A percentile compares a stretch with the other conserved stretches of the same genome.
Evolutionary conservation across 1,284 basidiomycete species (phyloP).

Genomic region (Ustilago lituana): DNA sequence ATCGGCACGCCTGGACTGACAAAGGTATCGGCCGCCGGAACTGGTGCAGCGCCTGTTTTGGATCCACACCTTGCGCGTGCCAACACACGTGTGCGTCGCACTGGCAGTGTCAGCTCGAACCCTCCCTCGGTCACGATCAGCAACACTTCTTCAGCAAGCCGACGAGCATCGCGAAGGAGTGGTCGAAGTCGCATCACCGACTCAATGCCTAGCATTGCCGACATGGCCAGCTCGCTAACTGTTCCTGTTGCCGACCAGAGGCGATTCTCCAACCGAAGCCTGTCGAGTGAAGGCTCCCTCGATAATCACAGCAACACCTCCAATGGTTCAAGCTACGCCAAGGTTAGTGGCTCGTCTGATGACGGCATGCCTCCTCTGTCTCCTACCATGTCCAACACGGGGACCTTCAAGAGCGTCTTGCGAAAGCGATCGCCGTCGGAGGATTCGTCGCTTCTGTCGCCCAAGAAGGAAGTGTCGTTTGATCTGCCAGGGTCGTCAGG

Average conservation of each 20-base stretch:
- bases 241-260: constrained; percentile 23
- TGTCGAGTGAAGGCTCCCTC: constrained; percentile 38
- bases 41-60: constrained; percentile 11
- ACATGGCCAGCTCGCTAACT: constrained; percentile 27
- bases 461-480: constrained; percentile 42
- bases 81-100: constrained; percentile 14
- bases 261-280: constrained; percentile 29
- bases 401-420: constrained; percentile 32
- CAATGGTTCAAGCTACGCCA: constrained; percentile 32
- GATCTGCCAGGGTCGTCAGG: constrained; percentile 13
- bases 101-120: constrained; percentile 31
- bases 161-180: constrained; percentile 19
- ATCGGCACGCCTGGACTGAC: constrained; percentile 32
- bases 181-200: constrained; percentile 35
- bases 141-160: constrained; percentile 10
- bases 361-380: constrained; percentile 19
- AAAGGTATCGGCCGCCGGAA: constrained; percentile 6
- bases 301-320: constrained; percentile 46
- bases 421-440: constrained; percentile 22
- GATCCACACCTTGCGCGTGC: constrained; percentile 33
- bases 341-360: constrained; percentile 36
- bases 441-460: constrained; percentile 13
- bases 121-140: constrained; percentile 19
- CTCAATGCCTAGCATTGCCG: constrained; percentile 33
- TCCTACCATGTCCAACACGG: neutral